Evolutionary conservation across 1,284 basidiomycete genomes (phyloP), one percentile per base, ranked within the genome.

Genomic region (Tilletia walkeri): DNA sequence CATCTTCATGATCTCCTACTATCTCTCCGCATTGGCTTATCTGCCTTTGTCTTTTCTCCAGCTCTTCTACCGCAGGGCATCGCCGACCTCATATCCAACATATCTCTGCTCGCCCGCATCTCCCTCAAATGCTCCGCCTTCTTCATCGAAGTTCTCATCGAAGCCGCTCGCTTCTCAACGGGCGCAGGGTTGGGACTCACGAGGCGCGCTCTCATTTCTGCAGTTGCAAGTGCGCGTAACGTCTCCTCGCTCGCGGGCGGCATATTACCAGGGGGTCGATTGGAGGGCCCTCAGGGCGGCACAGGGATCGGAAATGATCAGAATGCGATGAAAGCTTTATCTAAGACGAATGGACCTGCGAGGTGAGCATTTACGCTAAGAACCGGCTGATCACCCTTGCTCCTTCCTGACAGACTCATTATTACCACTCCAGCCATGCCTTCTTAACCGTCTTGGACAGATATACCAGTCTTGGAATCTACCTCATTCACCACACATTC

Each of bases 401-500:
- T 59, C 66, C 12, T 30, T 54, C 3, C 67, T 67, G 12, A 45
- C 41, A 9, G 1, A 45, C 70, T 20, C 47, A 67, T 71, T 48
- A 14, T 48, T 45, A 9, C 14, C 41, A 45, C 41, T 9, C 6
- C 36, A 65, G 20, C 70, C 61, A 65, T 47, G 75, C 78, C 34
- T 86, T 86, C 76, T 74, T 86, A 30, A 76, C 83, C 65, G 78
- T 86, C 2, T 81, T 87, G 48, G 86, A 87, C 76, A 83, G 84
- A 66, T 87, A 86, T 75, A 87, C 86, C n/a, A 86, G 86, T 67
- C 79, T 86, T 1, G 86, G 86, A n/a, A 85, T 87, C 72, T 87
- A 87, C 72, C 67, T 87, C 66, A 81, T 84, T 41, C 86, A 86
- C 70, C 86, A 86, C 75, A 84, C 85, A 10, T 86, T 87, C 74